Evolutionary conservation across 306 rosid genomes (phyloP).

Genomic region (Lathyrus oleraceus): DNA sequence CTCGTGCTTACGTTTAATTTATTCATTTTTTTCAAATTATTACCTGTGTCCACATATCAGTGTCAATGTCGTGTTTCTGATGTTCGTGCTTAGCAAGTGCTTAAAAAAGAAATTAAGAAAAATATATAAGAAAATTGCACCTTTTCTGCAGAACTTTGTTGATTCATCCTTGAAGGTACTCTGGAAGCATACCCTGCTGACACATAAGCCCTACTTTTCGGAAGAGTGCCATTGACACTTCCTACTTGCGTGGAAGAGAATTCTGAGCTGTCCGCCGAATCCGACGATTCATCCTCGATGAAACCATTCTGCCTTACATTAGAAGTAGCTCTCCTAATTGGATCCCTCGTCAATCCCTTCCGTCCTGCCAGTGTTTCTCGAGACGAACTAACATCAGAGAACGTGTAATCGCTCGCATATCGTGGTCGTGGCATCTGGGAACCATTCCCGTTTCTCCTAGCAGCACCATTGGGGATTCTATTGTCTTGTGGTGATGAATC

Average conservation of each 20-base stretch:
- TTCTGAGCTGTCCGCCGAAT: conserved; percentile 90
- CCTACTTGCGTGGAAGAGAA: conserved; percentile 81
- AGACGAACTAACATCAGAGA: conserved; percentile 91
- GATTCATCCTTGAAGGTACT: conserved; percentile 60
- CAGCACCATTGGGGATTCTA: conserved; percentile 48
- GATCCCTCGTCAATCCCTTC: conserved; percentile 42
- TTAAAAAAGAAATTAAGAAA: conserved; percentile 31
- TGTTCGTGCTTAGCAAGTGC: neutral
- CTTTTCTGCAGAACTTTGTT: conserved; percentile 55
- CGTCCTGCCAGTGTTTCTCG: conserved; percentile 73
- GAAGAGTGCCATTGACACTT: conserved; percentile 69
- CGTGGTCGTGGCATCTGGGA: conserved; percentile 36
- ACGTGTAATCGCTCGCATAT: conserved; percentile 64
- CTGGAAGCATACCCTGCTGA: conserved; percentile 84
- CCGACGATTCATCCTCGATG: conserved; percentile 83
- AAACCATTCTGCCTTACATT: conserved; percentile 58
- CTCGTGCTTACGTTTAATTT: no score
- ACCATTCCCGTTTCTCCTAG: conserved; percentile 47
- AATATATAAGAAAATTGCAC: conserved; percentile 39
- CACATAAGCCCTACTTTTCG: conserved; percentile 52
- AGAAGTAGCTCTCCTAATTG: conserved; percentile 39
- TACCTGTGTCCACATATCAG: no score
- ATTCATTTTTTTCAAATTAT: no score
- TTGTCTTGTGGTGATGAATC: conserved; percentile 80
- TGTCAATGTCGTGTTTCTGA: no score